Evolutionary conservation across 2,329 filamentous ascomycete species (phyloP).

Genomic region (Chaetothyriales sp.): DNA sequence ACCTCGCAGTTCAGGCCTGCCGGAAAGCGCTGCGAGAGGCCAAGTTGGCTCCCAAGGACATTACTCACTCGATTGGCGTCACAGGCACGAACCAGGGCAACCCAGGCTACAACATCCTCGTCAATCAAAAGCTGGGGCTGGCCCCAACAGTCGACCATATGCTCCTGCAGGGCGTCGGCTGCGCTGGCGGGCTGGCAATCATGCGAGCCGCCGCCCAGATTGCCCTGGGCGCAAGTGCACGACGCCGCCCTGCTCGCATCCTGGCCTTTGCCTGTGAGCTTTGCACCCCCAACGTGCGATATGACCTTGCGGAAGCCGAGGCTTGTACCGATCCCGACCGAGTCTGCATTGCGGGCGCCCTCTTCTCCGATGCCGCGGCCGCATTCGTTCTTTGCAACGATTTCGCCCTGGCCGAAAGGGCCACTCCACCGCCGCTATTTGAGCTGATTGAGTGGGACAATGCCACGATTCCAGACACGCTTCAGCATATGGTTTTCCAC

Average conservation of each 20-base stretch:
- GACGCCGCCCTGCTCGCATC: constrained; percentile 45
- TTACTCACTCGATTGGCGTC: constrained; percentile 53
- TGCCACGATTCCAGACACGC: constrained; percentile 45
- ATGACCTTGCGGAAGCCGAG: constrained; percentile 42
- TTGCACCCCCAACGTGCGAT: constrained; percentile 39
- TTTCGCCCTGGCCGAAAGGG: constrained; percentile 31
- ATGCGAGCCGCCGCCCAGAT: constrained; percentile 52
- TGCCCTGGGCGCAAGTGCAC: constrained; percentile 45
- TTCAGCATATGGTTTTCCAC: constrained; percentile 49
- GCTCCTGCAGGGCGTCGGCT: constrained; percentile 51
- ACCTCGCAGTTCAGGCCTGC: constrained; percentile 20
- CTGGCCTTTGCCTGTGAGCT: constrained; percentile 42
- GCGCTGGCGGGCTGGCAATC: constrained; percentile 47
- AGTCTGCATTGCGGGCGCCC: constrained; percentile 47
- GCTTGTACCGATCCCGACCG: constrained; percentile 41
- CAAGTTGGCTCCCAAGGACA: constrained; percentile 21
- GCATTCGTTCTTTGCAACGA: constrained; percentile 50
- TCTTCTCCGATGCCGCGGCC: constrained; percentile 59
- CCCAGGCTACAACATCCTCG: constrained; percentile 52
- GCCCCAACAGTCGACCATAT: constrained; percentile 47
- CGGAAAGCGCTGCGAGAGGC: constrained; percentile 20
- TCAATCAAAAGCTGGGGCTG: constrained; percentile 44
- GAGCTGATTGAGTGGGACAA: constrained; percentile 53
- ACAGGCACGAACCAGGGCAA: constrained; percentile 57
- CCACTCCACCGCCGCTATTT: constrained; percentile 30